Base-by-base conservation (phyloP, 2,329 filamentous ascomycete genomes). In the Claviceps sp. region DNA sequence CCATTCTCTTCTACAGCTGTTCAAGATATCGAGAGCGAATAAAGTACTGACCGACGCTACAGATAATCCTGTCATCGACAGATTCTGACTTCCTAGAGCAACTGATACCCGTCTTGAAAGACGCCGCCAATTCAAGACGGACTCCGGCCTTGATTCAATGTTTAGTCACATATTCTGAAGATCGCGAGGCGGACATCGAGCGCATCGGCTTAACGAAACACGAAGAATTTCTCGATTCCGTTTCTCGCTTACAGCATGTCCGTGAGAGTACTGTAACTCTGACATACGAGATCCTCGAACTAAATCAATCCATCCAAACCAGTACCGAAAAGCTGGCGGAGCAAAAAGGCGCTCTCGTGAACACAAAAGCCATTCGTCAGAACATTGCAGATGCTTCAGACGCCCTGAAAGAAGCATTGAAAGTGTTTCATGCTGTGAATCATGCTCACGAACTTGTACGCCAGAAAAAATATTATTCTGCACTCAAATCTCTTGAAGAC, bases 11-110 rank as follows among this genome's bases (percentile, higher is more conserved):
- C 37, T 37, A 34, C 14, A n/a, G 22, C 18, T 22, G n/a, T 14
- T 37, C 8, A 37, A 22, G 18, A 16, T 34, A 26, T 37, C 7
- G 16, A 24, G 3, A 37, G 26, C 18, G n/a, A 6, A 51, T 16
- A 30, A 9, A 38, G 22, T 26, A 20, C 48, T 58, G 55, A 55
- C 48, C 40, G 37, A 47, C 5, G 2, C 46, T 14, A 24, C 45
- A 98, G 88, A 94, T 97, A 59, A 90, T 96, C 55, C 81, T 95
- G 60, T 89, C 91, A 2, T 86, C 89, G 13, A 89, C 90, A 22
- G 91, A 97, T 63, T 79, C 85, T 48, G 93, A 98, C 62, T 97
- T 96, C 63, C 82, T 98, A 57, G 93, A 97, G 65, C 91, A 96
- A 64, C 73, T 98, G 49, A 95, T 97, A 47, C 91, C 90, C 9